Evolutionary conservation across 306 rosid species (phyloP).

Genomic region (Castanea sativa): DNA sequence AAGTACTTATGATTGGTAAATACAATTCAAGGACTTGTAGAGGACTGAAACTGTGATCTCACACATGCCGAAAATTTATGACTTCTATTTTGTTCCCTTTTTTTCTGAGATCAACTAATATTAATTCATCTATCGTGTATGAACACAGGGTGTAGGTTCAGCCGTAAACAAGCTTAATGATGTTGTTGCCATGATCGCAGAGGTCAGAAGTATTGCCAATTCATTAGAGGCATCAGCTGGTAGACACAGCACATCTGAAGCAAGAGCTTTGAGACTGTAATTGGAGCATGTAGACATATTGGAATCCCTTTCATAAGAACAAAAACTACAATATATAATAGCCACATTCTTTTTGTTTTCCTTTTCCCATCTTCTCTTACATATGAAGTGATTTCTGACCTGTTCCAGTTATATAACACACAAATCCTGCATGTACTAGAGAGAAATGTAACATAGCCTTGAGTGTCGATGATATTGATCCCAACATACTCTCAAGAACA

Average conservation of each 20-base stretch:
- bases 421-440: not conserved
- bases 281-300: no score
- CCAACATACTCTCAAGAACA: no score
- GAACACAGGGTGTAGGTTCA: slow-evolving; percentile 79
- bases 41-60: not conserved
- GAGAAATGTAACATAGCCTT: no score
- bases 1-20: not conserved
- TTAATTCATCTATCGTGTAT: slow-evolving; percentile 11
- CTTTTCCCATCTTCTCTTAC: not conserved
- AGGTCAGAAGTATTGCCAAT: slow-evolving; percentile 71
- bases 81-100: not conserved
- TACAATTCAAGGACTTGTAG: not conserved
- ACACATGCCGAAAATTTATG: not conserved
- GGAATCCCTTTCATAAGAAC: not conserved
- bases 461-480: no score
- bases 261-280: slow-evolving; percentile 35
- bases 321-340: not conserved
- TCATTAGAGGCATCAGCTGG: slow-evolving; percentile 48
- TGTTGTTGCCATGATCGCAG: slow-evolving; percentile 85
- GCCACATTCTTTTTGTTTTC: not conserved
- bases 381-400: not conserved
- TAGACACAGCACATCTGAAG: slow-evolving; percentile 24
- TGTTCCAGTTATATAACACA: not conserved
- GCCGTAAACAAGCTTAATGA: slow-evolving; percentile 90
- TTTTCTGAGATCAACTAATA: not conserved